A percentile compares a stretch with the other conserved stretches of the same genome.
phyloP scores from a whole-genome alignment of 1,139 yeast genomes.

The Petasospora fabianii region DNA sequence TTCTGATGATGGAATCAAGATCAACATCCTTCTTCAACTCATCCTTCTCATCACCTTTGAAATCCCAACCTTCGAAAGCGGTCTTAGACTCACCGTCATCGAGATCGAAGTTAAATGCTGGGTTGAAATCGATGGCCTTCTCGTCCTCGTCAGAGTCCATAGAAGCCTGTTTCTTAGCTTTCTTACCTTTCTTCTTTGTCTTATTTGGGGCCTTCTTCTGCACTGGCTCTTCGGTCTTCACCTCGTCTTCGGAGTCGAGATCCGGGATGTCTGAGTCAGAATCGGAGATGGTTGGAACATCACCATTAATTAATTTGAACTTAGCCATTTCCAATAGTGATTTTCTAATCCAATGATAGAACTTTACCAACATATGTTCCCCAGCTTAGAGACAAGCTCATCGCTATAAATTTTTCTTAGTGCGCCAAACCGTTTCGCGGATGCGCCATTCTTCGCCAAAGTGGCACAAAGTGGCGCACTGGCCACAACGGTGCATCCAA shows the following conservation, averaged over 20 bases:
- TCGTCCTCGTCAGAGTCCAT: constrained; percentile 29
- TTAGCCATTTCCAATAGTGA: constrained; percentile 5
- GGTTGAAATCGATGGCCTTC: constrained; percentile 53
- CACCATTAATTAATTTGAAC: constrained; percentile 15
- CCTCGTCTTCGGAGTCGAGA: constrained; percentile 47
- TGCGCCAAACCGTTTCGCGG: constrained; percentile 1
- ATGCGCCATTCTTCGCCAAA: background rate
- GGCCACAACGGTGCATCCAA: background rate
- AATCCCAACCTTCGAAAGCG: constrained; percentile 80
- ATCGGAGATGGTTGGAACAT: constrained; percentile 70
- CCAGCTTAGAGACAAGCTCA: constrained; percentile 6
- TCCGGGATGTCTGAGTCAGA: constrained; percentile 59
- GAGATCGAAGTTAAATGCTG: constrained; percentile 63
- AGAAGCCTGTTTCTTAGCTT: constrained; percentile 27
- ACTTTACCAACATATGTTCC: too few relatives aligned
- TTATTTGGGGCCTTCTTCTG: constrained; percentile 24
- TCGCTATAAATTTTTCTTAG: constrained; percentile 7
- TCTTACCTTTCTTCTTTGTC: constrained; percentile 30
- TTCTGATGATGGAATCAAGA: constrained; percentile 76
- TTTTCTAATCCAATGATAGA: too few relatives aligned
- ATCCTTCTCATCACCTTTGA: constrained; percentile 46
- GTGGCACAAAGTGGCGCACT: background rate
- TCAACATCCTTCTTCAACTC: constrained; percentile 63
- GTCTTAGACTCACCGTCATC: constrained; percentile 52
- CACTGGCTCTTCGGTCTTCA: constrained; percentile 51